Percentiles rank a stretch among this genome's conserved stretches.
Conservation (phyloP, 1,284 basidiomycete genomes). For the Ustilago loliicola region DNA sequence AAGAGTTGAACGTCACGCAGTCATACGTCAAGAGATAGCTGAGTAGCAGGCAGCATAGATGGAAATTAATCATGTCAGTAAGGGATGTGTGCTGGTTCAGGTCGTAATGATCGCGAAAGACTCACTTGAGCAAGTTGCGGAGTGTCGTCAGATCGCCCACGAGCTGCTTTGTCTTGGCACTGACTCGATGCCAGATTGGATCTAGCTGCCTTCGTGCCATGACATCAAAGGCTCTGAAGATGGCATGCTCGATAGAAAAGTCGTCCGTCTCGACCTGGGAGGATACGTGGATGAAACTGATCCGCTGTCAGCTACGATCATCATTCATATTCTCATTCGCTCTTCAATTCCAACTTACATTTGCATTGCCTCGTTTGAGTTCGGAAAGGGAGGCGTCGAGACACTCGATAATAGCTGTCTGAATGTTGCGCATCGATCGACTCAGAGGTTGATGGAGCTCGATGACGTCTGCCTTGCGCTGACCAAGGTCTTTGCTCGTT, state of each 20-base stretch:
- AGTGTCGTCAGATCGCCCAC: conserved; percentile 89
- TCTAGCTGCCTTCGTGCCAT: conserved; percentile 90
- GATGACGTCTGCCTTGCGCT: conserved; percentile 84
- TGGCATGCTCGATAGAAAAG: conserved; percentile 90
- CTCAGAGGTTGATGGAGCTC: conserved; percentile 91
- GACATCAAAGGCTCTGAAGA: conserved; percentile 92
- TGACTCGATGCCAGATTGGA: conserved; percentile 96
- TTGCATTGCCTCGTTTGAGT: conserved; percentile 87
- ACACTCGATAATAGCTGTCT: conserved; percentile 91
- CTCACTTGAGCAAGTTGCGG: conserved; percentile 84
- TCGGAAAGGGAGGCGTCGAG: conserved; percentile 92
- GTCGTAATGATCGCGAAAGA: conserved; percentile 22
- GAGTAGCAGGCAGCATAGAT: conserved; percentile 10
- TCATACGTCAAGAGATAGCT: conserved; percentile 93
- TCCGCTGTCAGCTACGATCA: neutral
- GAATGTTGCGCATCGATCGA: conserved; percentile 88
- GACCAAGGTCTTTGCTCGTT: conserved; percentile 60
- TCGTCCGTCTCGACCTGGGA: conserved; percentile 91
- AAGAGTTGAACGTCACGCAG: conserved; percentile 88
- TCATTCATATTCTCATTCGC: neutral
- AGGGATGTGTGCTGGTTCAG: neutral
- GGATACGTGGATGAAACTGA: no score
- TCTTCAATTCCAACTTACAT: conserved; percentile 73
- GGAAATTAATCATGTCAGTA: neutral
- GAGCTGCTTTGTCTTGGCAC: conserved; percentile 89